Base-by-base conservation (phyloP, 768 basidiomycete species). In the Termitomyces sp. region DNA sequence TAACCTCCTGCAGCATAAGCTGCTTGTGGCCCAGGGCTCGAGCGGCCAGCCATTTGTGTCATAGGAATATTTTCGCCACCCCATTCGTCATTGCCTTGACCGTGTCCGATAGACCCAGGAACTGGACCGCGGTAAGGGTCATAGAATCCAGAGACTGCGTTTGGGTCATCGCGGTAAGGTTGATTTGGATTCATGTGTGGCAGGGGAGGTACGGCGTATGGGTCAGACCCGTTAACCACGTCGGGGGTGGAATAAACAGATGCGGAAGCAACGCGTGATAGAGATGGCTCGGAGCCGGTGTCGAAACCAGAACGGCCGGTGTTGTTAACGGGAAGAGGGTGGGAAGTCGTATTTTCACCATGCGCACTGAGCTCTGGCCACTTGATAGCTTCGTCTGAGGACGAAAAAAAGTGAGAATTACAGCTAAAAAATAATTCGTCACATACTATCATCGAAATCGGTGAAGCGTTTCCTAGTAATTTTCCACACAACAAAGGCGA, bases 301-400 rank as follows among this genome's bases (percentile, higher is more conserved):
- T 89, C 89, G 67, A 90, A 88, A 33, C 90, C 90, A 30, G 88
- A 73, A 28, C 87, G 81, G 59, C 88, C 89, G 1, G 89, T 87
- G 58, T 83, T 80, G 56, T 83, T 76, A 0, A 87, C 83, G 20
- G 90, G 90, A 9, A 91, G 77, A 16, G 90, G 79, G 58, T 87
- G 84, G 5, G 80, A 76, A 61, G 84, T 83, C 30, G 46, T 55
- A 35, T 66, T 72, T 43, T 73, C 73, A 35, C 75, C 79, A 61
- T 91, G 89, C 2, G 82, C 72, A 70, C 92, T 91, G 40, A 93
- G 80, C 66, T 94, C 92, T 3, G 92, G 92, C 92, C 92, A 94
- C 73, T 93, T 93, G 73, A 94, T 94, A 20, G 89, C 89, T 72
- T 91, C 89, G 65, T 80, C 89, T 91, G 68, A 12, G 7, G 2